Evolutionary conservation across 1,139 yeast species (phyloP), one percentile per base, ranked within the genome.

Genomic region (Arxiozyma heterogenica): DNA sequence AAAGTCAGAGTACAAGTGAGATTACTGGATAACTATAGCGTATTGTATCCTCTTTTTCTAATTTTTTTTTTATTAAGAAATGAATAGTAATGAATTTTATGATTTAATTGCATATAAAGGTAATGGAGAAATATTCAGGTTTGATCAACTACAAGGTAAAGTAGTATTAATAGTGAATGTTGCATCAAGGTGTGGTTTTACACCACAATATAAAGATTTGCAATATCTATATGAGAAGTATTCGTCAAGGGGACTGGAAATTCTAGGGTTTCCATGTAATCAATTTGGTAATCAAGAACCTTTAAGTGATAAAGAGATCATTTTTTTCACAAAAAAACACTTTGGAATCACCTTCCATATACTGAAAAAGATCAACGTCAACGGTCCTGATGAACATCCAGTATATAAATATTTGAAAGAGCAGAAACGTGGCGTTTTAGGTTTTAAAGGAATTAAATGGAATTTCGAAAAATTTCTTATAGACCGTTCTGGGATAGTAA

Each of bases 231-330:
- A 89, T 74, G 75, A 84, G 64, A 80, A 83, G 68, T 87, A 83
- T 72, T 75, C 78, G 56, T 86, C 78, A 57, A 67, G 81, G 61
- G 91, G 87, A 7, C 77, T 91, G 41, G 83, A 77, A 51, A 78
- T 91, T 52, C 67, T 91, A 50, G 98, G 95, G 0, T 90, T 91
- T 79, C 98, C 98, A 55, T 82, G 88, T 67, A 83, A 84, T 68
- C 97, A 90, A 68, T 91, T 91, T 67, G 88, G 86, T 23, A 79
- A 78, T 61, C 96, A 91, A 71, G 96, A 89, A 64, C 95, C 95
- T 2, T 81, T 81, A 1, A 68, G 78, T 4, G 82, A 80, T 47
- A 77, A 74, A 49, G 80, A 83, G 59, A 83, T 88, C 53, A 79
- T 77, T 8, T 64, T 70, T 44, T 79, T 78, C 64, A 84, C 91